Conservation (phyloP, 2,329 filamentous ascomycete species). For the Ambrosiella cleistominuta region DNA sequence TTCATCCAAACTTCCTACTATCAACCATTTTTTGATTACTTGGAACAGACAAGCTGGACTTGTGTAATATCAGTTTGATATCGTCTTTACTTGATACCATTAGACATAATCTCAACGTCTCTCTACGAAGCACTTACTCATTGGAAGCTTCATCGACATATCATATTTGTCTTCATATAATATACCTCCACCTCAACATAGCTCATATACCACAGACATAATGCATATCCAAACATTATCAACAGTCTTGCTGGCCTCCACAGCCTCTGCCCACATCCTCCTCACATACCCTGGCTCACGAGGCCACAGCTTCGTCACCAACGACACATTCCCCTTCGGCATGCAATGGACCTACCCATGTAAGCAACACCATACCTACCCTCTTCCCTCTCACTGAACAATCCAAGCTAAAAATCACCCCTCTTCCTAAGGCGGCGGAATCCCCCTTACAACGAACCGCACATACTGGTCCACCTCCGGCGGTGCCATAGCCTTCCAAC, state of each 20-base stretch:
- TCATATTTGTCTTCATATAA: not conserved
- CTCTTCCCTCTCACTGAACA: not conserved
- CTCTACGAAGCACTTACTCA: no score
- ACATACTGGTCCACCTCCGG: slow-evolving; percentile 66
- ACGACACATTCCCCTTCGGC: slow-evolving; percentile 46
- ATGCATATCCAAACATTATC: not conserved
- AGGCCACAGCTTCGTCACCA: slow-evolving; percentile 47
- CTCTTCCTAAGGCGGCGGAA: slow-evolving; percentile 48
- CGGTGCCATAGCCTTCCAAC: slow-evolving; percentile 61
- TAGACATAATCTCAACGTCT: not conserved
- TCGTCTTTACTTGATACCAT: not conserved
- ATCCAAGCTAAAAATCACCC: slow-evolving; percentile 4
- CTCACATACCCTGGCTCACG: slow-evolving; percentile 49
- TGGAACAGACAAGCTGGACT: not conserved
- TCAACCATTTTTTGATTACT: not conserved
- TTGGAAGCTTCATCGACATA: not conserved
- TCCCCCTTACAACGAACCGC: slow-evolving; percentile 52
- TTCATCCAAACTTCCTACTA: not conserved
- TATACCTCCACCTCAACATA: not conserved
- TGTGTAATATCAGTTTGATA: not conserved
- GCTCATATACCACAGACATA: not conserved
- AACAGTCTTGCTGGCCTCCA: slow-evolving; percentile 10
- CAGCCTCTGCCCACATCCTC: slow-evolving; percentile 30
- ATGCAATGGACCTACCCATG: slow-evolving; percentile 60
- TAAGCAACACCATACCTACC: slow-evolving; percentile 23